Evolutionary conservation across 2,329 filamentous ascomycete genomes (phyloP).

Genomic region (Septoria petroselini): DNA sequence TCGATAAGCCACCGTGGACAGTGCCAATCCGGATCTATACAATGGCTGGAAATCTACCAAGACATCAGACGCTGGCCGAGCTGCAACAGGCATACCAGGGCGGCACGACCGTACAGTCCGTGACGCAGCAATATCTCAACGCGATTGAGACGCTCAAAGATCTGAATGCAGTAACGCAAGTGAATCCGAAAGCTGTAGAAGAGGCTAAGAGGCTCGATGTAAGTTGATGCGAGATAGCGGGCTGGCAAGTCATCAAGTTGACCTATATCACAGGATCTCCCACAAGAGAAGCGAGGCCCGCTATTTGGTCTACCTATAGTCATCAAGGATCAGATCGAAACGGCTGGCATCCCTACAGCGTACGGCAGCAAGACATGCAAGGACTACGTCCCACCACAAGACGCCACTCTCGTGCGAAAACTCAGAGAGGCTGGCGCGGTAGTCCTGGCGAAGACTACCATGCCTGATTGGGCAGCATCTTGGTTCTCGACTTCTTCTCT

Average conservation of each 20-base stretch:
- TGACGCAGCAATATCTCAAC: constrained; percentile 23
- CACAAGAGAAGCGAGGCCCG: constrained; percentile 20
- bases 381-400: constrained; percentile 23
- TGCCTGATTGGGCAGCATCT: constrained; percentile 27
- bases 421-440: constrained; percentile 28
- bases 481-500: constrained; percentile 29
- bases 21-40: constrained; percentile 1
- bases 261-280: constrained; percentile 10
- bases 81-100: constrained; percentile 22
- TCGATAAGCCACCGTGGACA: constrained; percentile 9
- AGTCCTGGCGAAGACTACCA: constrained; percentile 28
- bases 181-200: constrained; percentile 23
- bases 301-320: constrained; percentile 28
- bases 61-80: constrained; percentile 20
- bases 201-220: constrained; percentile 26
- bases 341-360: constrained; percentile 23
- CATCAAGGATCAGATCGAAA: constrained; percentile 32
- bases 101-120: constrained; percentile 17
- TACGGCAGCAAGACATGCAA: constrained; percentile 26
- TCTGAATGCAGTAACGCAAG: constrained; percentile 27
- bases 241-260: neutral
- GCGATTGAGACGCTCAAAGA: constrained; percentile 23
- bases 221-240: too few species aligned
- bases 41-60: constrained; percentile 6
- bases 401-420: constrained; percentile 25